Conservation (phyloP, 176 grass and related monocot species). For the Eleusine coracana region DNA sequence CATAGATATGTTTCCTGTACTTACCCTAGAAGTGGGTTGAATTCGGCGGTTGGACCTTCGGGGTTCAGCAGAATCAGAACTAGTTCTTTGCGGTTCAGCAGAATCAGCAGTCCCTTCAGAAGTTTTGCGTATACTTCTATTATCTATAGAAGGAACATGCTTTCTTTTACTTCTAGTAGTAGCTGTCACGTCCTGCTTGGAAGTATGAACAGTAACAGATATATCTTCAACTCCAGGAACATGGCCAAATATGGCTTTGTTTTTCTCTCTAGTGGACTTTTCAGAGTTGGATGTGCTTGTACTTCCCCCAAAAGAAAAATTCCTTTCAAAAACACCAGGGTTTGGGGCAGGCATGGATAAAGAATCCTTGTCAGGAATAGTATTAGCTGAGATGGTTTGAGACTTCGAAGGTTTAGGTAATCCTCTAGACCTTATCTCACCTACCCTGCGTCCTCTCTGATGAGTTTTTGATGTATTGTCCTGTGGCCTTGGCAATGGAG, state of each 20-base stretch:
- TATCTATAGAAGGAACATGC: slow-evolving; percentile 40
- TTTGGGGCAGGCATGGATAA: slow-evolving; percentile 39
- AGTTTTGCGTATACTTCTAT: slow-evolving; percentile 42
- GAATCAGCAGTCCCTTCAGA: slow-evolving; percentile 55
- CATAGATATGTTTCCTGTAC: slow-evolving; percentile 1
- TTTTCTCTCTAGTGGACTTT: slow-evolving; percentile 45
- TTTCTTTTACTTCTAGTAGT: slow-evolving; percentile 54
- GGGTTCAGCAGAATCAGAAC: slow-evolving; percentile 66
- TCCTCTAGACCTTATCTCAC: slow-evolving; percentile 56
- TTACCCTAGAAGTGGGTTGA: slow-evolving; percentile 95
- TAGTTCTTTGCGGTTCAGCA: slow-evolving; percentile 61
- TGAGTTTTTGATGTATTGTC: slow-evolving; percentile 58
- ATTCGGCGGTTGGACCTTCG: slow-evolving; percentile 88
- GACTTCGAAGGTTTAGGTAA: slow-evolving; percentile 59
- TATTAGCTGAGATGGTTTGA: slow-evolving; percentile 45
- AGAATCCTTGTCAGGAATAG: slow-evolving; percentile 42
- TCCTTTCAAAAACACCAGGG: slow-evolving; percentile 48
- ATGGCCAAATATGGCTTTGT: slow-evolving; percentile 22
- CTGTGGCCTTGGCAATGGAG: slow-evolving; percentile 55
- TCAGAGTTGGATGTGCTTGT: slow-evolving; percentile 42
- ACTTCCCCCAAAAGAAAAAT: slow-evolving; percentile 36
- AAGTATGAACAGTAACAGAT: slow-evolving; percentile 39
- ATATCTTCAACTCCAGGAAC: slow-evolving; percentile 42
- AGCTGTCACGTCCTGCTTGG: slow-evolving; percentile 40
- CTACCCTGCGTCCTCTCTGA: slow-evolving; percentile 57